Conservation (phyloP, 345 rosid genomes). For the Mangifera indica region DNA sequence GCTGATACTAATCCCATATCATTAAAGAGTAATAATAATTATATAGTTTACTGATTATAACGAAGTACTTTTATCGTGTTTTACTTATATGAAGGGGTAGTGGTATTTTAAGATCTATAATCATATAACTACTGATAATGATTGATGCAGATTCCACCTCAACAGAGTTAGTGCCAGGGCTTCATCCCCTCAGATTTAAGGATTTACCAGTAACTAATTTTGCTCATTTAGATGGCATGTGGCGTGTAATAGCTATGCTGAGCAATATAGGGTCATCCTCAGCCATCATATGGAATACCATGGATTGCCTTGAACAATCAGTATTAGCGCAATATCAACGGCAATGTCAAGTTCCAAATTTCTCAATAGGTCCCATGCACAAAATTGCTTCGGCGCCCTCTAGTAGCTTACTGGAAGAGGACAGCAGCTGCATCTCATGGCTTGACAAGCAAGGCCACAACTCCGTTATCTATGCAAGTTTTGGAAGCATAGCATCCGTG, state of each 20-base stretch:
- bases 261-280: background rate
- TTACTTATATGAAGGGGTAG: background rate
- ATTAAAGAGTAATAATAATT: no score
- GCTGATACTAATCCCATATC: no score
- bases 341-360: constrained; percentile 14
- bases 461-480: constrained; percentile 4
- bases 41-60: no score
- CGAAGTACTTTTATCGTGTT: background rate
- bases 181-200: constrained; percentile 5
- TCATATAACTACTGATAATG: background rate
- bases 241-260: background rate
- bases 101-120: background rate
- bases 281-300: constrained; percentile 8
- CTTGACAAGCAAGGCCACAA: background rate
- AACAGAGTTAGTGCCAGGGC: background rate
- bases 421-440: constrained; percentile 14
- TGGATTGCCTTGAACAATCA: constrained; percentile 21
- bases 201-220: background rate
- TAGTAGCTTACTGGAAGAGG: constrained; percentile 27
- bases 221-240: no score
- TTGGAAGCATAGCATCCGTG: background rate
- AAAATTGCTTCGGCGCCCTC: constrained; percentile 13
- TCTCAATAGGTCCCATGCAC: constrained; percentile 35
- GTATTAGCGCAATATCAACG: constrained; percentile 1
- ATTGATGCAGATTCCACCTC: background rate